phyloP scores from a whole-genome alignment of 257 asterid genomes.

The Cynanchum wilfordii region DNA sequence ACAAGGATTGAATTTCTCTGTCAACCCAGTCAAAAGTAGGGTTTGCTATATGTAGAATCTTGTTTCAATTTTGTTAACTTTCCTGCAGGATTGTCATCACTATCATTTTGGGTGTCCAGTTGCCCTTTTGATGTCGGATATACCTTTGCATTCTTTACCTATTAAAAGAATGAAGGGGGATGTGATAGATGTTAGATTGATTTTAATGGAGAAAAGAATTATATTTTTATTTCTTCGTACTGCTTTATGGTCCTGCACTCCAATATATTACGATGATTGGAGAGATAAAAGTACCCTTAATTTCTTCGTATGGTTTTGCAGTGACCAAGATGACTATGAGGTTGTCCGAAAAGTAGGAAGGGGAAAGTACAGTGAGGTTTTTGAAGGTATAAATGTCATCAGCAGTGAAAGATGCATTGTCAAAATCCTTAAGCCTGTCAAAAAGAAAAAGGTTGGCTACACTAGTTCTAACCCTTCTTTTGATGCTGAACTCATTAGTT shows the following conservation, averaged over 20 bases:
- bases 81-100: background rate
- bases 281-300: background rate
- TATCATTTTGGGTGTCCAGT: background rate
- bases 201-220: background rate
- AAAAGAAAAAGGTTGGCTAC: constrained; percentile 36
- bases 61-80: background rate
- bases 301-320: constrained; percentile 9
- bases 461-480: background rate
- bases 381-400: constrained; percentile 35
- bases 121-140: background rate
- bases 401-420: constrained; percentile 35
- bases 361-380: constrained; percentile 45
- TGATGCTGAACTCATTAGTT: background rate
- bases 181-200: background rate
- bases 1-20: background rate
- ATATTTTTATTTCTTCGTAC: too few relatives aligned
- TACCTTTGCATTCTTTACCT: background rate
- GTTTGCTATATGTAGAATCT: background rate
- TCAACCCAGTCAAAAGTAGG: background rate
- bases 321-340: constrained; percentile 42
- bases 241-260: background rate
- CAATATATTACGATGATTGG: background rate
- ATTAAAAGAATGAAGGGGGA: background rate
- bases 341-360: constrained; percentile 45
- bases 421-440: constrained; percentile 43